Percentiles rank a stretch among this genome's conserved stretches.
phyloP scores from a whole-genome alignment of 2,329 filamentous ascomycete species.

The Pestalotiopsis fici region DNA sequence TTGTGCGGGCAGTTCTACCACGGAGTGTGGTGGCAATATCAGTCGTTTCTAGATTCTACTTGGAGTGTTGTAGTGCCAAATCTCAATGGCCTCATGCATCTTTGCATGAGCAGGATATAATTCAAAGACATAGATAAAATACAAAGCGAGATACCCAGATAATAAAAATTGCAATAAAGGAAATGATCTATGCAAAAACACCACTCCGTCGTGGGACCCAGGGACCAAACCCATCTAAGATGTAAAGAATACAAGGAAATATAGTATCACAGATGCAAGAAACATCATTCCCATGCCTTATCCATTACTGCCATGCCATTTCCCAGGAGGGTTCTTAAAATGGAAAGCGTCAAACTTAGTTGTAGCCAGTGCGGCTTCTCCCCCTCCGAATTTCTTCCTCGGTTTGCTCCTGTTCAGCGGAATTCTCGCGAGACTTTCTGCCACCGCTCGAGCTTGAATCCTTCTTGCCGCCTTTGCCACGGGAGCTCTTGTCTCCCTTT shows the following conservation, averaged over 20 bases:
- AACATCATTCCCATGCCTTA: not conserved
- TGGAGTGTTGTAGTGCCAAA: not conserved
- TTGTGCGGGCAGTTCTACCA: not conserved
- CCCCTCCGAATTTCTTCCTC: conserved; percentile 4
- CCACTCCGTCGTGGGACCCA: not conserved
- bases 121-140: too few relatives aligned
- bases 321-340: not conserved
- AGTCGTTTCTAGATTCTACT: not conserved
- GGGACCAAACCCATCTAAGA: not conserved
- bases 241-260: not conserved
- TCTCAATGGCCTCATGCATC: too few relatives aligned
- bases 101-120: too few relatives aligned
- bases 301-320: not conserved
- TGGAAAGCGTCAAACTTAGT: not conserved
- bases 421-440: conserved; percentile 5
- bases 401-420: conserved; percentile 8
- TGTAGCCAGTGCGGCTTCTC: conserved; percentile 13
- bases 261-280: not conserved
- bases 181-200: not conserved
- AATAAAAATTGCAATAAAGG: not conserved
- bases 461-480: not conserved
- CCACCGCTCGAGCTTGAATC: conserved; percentile 5
- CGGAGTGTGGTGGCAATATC: not conserved
- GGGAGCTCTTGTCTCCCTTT: not conserved
- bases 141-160: too few relatives aligned